These are phyloP conservation scores for Echinosophora koreensis DNA, from an alignment of 306 rosid species.

Conservation along the genomic window DNA sequence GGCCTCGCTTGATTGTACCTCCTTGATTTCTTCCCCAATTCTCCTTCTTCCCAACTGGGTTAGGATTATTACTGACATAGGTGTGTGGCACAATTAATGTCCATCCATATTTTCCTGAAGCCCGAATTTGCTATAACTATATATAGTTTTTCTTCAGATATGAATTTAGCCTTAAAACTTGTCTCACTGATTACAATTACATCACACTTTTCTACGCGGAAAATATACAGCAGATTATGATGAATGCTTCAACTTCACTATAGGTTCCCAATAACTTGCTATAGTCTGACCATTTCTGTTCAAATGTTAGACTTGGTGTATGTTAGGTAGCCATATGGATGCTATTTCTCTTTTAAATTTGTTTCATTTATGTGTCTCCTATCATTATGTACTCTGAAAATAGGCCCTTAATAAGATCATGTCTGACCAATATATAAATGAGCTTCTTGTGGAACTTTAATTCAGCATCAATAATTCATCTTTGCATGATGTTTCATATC, in stretches of 20 bases:
- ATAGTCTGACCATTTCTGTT: conserved; percentile 18
- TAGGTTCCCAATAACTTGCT: conserved; percentile 27
- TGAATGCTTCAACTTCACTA: conserved; percentile 19
- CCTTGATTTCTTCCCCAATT: not conserved
- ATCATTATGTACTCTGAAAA: not conserved
- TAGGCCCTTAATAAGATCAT: not conserved
- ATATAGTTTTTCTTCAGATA: not conserved
- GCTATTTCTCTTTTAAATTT: not conserved
- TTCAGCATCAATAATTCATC: conserved; percentile 29
- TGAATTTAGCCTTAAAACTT: conserved; percentile 14
- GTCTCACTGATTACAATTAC: conserved; percentile 1
- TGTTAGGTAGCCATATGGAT: not conserved
- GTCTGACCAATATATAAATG: conserved; percentile 7
- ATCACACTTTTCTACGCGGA: conserved; percentile 1
- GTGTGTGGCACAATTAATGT: conserved; percentile 17
- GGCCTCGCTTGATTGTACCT: conserved; percentile 13
- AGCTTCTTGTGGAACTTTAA: conserved; percentile 10
- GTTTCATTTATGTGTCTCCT: conserved; percentile 9
- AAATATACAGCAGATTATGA: not conserved
- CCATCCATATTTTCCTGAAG: conserved; percentile 8
- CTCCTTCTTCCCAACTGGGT: conserved; percentile 9
- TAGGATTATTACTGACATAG: conserved; percentile 1
- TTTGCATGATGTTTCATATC: conserved; percentile 31
- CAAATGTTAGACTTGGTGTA: conserved; percentile 19
- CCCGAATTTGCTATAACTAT: not conserved